A percentile compares a stretch with the other conserved stretches of the same genome.
Evolutionary conservation across 202 grass and related monocot genomes (phyloP).

Genomic region (Setaria italica): DNA sequence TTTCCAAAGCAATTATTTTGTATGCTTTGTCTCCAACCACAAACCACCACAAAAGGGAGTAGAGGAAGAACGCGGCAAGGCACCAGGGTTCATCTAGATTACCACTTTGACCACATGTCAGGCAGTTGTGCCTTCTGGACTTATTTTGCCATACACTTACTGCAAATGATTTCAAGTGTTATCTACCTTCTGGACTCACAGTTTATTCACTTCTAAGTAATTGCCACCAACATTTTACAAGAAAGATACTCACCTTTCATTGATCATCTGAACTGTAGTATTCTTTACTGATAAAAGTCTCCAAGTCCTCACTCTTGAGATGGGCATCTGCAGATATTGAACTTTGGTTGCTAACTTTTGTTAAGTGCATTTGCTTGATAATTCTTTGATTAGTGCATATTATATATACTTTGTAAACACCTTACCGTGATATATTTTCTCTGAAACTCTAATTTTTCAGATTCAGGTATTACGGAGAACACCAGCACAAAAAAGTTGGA

Average conservation of each 20-base stretch:
- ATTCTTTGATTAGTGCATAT: background rate
- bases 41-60: no score
- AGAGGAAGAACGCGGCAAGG: no score
- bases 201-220: background rate
- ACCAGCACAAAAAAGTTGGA: conserved; percentile 46
- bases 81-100: no score
- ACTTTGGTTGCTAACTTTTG: background rate
- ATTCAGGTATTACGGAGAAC: conserved; percentile 49
- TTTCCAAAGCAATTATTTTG: background rate
- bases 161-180: background rate
- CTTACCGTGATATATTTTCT: conserved; percentile 3
- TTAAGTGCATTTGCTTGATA: background rate
- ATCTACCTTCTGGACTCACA: background rate
- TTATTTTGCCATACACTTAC: background rate
- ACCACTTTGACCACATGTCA: background rate
- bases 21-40: no score
- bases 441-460: conserved; percentile 46
- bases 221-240: background rate
- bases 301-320: background rate
- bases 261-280: background rate
- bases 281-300: background rate
- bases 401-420: background rate
- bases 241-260: background rate
- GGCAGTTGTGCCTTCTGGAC: background rate
- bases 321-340: background rate